Evolutionary conservation across 2,329 filamentous ascomycete genomes (phyloP), one percentile per base, ranked within the genome.

Genomic region (Trichoderma oligosporum): DNA sequence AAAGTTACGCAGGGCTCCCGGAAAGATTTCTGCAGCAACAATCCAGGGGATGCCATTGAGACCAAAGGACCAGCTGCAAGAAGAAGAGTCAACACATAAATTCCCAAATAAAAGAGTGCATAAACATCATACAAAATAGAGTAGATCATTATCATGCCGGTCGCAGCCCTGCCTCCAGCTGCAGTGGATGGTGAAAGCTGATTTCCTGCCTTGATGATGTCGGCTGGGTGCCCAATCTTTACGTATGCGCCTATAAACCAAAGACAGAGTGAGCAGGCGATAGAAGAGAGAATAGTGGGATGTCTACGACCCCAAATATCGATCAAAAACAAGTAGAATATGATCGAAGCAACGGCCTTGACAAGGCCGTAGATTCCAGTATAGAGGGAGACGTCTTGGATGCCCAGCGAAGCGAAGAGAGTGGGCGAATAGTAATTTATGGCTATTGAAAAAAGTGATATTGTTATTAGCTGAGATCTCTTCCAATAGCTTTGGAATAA

Each of bases 71-170:
- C 73, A 77, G 61, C 71, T 74, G 33, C n/a, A 4, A n/a, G 4
- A 0, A 8, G 0, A 2, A 0, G 1, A 33, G 16, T 57, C 33
- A 57, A 46, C 8, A 14, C 5, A 8, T 1, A 6, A n/a, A 4
- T 12, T 20, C 11, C 4, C 4, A 27, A n/a, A 3, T 4, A 22
- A 9, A 1, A 4, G 1, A 5, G n/a, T 3, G 1, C 8, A 0
- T 0, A 6, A 0, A 1, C 9, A 4, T 60, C 78, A 61, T 74
- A 80, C 66, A 81, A 81, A 42, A 80, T 72, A 1, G 74, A 79
- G 61, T 81, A 82, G 1, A 82, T 69, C 70, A 82, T 82, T 22
- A 82, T 76, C 64, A 78, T 78, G 2, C 78, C 79, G 29, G 79
- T 81, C 7, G 80, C 79, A 12, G 79, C 73, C 57, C 78, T 76